phyloP scores from a whole-genome alignment of 306 rosid genomes.

The Castanospermum australe region DNA sequence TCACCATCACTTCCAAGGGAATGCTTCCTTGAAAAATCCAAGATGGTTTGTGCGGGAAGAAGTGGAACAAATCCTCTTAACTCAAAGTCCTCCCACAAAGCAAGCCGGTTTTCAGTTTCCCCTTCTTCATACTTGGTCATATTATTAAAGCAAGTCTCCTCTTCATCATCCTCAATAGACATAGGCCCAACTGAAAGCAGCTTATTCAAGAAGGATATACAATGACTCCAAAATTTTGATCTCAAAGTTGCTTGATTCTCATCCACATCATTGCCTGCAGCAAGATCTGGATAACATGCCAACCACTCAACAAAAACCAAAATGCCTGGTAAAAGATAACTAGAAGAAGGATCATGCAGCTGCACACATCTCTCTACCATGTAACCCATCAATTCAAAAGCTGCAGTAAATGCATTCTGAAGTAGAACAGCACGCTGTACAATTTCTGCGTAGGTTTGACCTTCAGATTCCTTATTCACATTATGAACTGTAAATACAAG shows the following conservation, averaged over 20 bases:
- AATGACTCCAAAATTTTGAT: slow-evolving; percentile 71
- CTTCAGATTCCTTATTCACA: slow-evolving; percentile 72
- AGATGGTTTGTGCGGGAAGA: slow-evolving; percentile 82
- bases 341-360: slow-evolving; percentile 69
- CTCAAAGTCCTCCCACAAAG: slow-evolving; percentile 86
- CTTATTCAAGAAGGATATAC: slow-evolving; percentile 61
- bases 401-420: slow-evolving; percentile 79
- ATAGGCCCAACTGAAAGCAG: slow-evolving; percentile 49
- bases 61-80: slow-evolving; percentile 90
- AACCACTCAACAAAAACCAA: slow-evolving; percentile 88
- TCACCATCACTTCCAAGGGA: slow-evolving; percentile 66
- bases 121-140: slow-evolving; percentile 88
- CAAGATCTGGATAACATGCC: slow-evolving; percentile 80
- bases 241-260: slow-evolving; percentile 60
- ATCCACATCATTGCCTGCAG: slow-evolving; percentile 63
- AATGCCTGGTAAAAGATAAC: slow-evolving; percentile 77
- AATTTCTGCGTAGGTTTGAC: slow-evolving; percentile 87
- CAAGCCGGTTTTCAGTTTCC: slow-evolving; percentile 81
- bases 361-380: slow-evolving; percentile 69
- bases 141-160: slow-evolving; percentile 76
- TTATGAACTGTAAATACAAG: slow-evolving; percentile 75
- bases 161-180: slow-evolving; percentile 61
- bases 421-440: slow-evolving; percentile 88
- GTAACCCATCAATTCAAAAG: slow-evolving; percentile 75
- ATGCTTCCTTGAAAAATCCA: slow-evolving; percentile 88